phyloP scores from a whole-genome alignment of 2,329 filamentous ascomycete species.

The Beauveria caledonica region DNA sequence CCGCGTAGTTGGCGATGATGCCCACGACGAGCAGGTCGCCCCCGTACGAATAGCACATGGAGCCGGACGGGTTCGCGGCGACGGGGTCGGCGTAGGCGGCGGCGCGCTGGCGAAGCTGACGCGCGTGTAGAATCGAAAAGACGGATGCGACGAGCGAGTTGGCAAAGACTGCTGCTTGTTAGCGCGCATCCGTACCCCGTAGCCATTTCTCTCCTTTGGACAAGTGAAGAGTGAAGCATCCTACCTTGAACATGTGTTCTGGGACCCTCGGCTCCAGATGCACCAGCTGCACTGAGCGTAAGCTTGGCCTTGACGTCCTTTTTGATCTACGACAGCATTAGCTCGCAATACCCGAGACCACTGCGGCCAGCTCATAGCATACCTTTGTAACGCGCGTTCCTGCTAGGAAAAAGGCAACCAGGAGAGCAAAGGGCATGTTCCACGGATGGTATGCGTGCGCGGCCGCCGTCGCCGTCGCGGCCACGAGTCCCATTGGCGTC shows the following conservation, averaged over 20 bases:
- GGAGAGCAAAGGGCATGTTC: slow-evolving; percentile 79
- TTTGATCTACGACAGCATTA: slow-evolving; percentile 56
- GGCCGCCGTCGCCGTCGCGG: slow-evolving; percentile 63
- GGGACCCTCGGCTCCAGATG: slow-evolving; percentile 69
- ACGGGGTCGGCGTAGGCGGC: slow-evolving; percentile 29
- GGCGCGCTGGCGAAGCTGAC: slow-evolving; percentile 45
- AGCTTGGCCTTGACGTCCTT: slow-evolving; percentile 75
- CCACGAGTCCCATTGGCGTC: slow-evolving; percentile 65
- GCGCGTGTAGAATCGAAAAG: slow-evolving; percentile 49
- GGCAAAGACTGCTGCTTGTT: slow-evolving; percentile 53
- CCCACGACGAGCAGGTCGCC: slow-evolving; percentile 57
- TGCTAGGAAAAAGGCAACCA: slow-evolving; percentile 78
- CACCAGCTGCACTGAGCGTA: slow-evolving; percentile 68
- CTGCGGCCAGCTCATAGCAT: slow-evolving; percentile 6
- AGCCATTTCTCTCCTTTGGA: not conserved
- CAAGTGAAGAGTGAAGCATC: not conserved
- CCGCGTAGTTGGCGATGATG: slow-evolving; percentile 77
- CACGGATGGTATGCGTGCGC: slow-evolving; percentile 89
- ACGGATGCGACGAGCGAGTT: slow-evolving; percentile 77
- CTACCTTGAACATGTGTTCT: slow-evolving; percentile 73
- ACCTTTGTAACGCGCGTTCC: slow-evolving; percentile 81
- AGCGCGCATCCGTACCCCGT: not conserved
- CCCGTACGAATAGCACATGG: slow-evolving; percentile 50
- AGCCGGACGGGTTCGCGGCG: slow-evolving; percentile 27
- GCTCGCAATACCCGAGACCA: not conserved